Conservation (phyloP, 23 red algal genomes). For the Gracilaria gracilis region DNA sequence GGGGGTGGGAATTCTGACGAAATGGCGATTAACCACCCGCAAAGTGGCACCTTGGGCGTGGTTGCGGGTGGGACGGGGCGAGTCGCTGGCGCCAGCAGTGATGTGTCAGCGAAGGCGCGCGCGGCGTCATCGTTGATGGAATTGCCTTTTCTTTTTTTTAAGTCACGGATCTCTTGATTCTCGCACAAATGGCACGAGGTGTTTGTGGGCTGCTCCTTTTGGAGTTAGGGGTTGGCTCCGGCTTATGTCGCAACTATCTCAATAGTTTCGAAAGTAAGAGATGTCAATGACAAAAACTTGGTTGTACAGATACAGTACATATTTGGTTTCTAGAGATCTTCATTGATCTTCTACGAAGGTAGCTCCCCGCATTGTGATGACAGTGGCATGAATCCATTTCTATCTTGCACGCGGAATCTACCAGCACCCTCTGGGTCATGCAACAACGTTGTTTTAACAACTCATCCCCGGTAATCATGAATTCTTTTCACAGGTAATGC, state of each 20-base stretch:
- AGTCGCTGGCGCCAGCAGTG: neutral
- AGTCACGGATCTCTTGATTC: neutral
- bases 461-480: neutral
- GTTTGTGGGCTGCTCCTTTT: neutral
- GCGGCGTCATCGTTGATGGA: neutral
- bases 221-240: neutral
- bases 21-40: neutral
- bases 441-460: too few relatives aligned
- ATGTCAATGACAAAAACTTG: neutral
- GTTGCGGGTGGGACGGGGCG: neutral
- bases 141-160: neutral
- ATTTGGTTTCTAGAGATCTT: too few relatives aligned
- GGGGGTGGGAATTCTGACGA: neutral
- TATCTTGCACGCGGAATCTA: too few relatives aligned
- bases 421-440: neutral
- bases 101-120: neutral
- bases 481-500: too few relatives aligned
- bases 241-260: neutral
- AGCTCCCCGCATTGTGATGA: neutral
- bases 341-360: neutral
- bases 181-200: neutral
- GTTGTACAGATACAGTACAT: too few relatives aligned
- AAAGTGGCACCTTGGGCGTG: neutral
- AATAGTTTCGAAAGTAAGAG: neutral
- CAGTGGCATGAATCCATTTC: neutral